Conservation (phyloP, 345 rosid species). For the Camelina laxa region DNA sequence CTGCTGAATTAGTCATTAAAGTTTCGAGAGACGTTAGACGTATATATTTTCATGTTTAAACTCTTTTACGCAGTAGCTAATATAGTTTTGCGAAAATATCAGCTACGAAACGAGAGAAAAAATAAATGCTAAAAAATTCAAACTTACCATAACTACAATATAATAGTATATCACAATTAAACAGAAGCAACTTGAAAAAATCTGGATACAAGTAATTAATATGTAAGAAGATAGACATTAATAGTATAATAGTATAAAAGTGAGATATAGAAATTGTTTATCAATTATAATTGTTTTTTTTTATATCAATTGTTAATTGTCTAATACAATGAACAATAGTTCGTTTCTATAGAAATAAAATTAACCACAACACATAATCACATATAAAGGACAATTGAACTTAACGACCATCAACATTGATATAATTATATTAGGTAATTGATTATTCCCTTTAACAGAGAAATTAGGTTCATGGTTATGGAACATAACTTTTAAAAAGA, state of each 20-base stretch:
- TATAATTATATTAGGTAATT: neutral
- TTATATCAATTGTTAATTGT: neutral
- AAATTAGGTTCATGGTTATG: neutral
- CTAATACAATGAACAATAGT: neutral
- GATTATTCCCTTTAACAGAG: neutral
- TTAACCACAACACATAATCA: neutral
- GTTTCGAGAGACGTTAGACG: neutral
- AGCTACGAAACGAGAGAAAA: neutral
- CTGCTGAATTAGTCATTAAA: neutral
- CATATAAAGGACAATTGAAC: neutral
- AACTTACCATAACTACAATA: neutral
- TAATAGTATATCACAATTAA: neutral
- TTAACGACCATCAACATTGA: neutral
- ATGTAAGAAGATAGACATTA: neutral
- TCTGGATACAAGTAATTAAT: neutral
- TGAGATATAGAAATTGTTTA: neutral
- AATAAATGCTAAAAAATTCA: neutral
- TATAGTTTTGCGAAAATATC: neutral
- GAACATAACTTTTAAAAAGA: neutral
- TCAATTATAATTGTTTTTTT: neutral
- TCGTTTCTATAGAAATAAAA: neutral
- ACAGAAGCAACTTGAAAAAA: neutral
- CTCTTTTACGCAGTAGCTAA: neutral
- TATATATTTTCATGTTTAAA: neutral
- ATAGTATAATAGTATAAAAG: neutral